A percentile compares a stretch with the other conserved stretches of the same genome.
Conservation (phyloP, 345 rosid species). For the Brassica napus region Da-Ae NC_063439.1:1593001-1593500, state of each 20-base stretch:
- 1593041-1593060: constrained; percentile 41
- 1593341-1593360: constrained; percentile 3
- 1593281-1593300: constrained; percentile 45
- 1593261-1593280: constrained; percentile 38
- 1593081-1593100: no score
- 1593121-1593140: no score
- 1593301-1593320: no score
- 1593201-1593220: neutral
- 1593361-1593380: neutral
- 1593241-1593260: constrained; percentile 49
- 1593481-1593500: constrained; percentile 48
- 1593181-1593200: neutral
- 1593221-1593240: constrained; percentile 46
- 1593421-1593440: constrained; percentile 48
- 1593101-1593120: no score
- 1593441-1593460: constrained; percentile 54
- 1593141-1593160: constrained; percentile 17
- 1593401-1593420: constrained; percentile 45
- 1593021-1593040: constrained; percentile 56
- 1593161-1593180: constrained; percentile 43
- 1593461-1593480: constrained; percentile 59
- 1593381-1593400: constrained; percentile 5
- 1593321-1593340: neutral
- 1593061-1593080: neutral
- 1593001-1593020: neutral